A percentile compares a stretch with the other conserved stretches of the same genome.
Evolutionary conservation across 139 green algal species (phyloP).

Genomic region (Spirogloea muscicola): DNA sequence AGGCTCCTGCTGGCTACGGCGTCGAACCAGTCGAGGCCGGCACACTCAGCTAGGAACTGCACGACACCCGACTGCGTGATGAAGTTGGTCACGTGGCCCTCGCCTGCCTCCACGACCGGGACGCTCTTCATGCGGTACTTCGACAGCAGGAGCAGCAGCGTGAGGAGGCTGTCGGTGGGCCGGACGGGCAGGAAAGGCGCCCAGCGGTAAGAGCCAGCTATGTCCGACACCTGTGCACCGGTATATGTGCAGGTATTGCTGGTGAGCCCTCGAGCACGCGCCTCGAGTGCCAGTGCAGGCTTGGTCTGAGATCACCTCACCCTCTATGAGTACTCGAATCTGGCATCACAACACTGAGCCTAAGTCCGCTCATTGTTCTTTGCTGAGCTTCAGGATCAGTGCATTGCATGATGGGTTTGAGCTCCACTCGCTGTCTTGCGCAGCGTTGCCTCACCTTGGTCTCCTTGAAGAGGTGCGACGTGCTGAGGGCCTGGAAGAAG

Average conservation of each 20-base stretch:
- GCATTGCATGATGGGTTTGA: too few species aligned
- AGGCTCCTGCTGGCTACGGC: constrained; percentile 5
- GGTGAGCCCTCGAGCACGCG: too few species aligned
- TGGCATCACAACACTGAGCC: too few species aligned
- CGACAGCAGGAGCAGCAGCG: constrained; percentile 35
- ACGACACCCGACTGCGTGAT: constrained; percentile 33
- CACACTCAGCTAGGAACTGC: constrained; percentile 35
- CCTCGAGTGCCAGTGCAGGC: too few species aligned
- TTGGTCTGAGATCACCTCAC: too few species aligned
- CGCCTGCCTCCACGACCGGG: constrained; percentile 20
- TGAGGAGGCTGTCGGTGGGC: constrained; percentile 29
- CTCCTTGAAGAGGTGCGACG: constrained; percentile 2
- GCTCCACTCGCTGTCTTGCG: too few species aligned
- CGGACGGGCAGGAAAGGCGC: constrained; percentile 34
- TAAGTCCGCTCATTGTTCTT: too few species aligned
- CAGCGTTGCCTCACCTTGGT: too few species aligned
- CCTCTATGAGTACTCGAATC: too few species aligned
- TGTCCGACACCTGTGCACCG: constrained; percentile 31
- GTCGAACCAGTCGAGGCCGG: constrained; percentile 40
- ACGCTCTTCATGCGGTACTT: constrained; percentile 41
- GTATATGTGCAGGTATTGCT: too few species aligned
- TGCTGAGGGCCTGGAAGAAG: constrained; percentile 22
- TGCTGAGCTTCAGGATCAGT: too few species aligned
- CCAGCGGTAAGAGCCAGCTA: constrained; percentile 39
- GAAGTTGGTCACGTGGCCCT: constrained; percentile 21